A percentile compares a stretch with the other conserved stretches of the same genome.
Conservation (phyloP, 352 stramenopile species). For the Pythium pectinolyticum region DNA sequence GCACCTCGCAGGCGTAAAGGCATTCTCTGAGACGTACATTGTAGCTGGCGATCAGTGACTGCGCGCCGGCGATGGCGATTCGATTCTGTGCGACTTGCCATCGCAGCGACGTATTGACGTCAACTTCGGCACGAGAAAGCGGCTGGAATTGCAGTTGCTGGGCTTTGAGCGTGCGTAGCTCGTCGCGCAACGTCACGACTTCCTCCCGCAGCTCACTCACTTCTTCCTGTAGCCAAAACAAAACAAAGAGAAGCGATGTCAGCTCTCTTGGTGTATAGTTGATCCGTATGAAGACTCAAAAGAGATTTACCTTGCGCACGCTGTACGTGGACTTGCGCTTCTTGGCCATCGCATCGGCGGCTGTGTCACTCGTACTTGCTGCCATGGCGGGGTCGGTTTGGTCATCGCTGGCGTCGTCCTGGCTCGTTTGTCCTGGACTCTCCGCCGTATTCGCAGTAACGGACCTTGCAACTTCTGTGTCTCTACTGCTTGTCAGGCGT, state of each 20-base stretch:
- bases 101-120: background rate
- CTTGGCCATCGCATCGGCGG: no score
- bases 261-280: background rate
- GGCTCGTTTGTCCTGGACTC: no score
- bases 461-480: no score
- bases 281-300: background rate
- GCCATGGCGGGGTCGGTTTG: no score
- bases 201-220: background rate
- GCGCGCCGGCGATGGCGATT: background rate
- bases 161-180: background rate
- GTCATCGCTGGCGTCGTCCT: no score
- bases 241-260: background rate
- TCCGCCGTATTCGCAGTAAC: no score
- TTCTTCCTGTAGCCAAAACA: background rate
- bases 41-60: constrained; percentile 4
- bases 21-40: background rate
- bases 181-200: background rate
- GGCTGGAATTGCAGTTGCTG: background rate
- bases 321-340: constrained; percentile 4
- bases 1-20: background rate
- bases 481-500: no score
- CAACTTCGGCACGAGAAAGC: no score
- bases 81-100: background rate
- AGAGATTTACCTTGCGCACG: background rate
- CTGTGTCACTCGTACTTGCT: no score